Conservation (phyloP, 495 filamentous ascomycete genomes). For the Chlorociboria aeruginascens region DNA sequence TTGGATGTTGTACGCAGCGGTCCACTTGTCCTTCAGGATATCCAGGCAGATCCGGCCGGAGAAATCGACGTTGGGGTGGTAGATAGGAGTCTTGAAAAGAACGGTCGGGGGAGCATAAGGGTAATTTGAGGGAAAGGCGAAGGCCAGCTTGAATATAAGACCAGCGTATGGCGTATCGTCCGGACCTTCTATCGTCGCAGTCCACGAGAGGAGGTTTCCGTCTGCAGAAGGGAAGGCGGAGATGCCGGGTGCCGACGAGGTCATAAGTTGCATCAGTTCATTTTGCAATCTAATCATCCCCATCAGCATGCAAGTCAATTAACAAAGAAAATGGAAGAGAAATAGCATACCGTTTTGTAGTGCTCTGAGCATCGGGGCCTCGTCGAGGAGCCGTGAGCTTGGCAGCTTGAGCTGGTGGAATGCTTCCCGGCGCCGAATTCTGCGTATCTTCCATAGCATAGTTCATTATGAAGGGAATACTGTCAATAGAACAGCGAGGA, state of each 20-base stretch:
- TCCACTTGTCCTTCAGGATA: constrained; percentile 98
- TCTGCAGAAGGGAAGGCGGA: constrained; percentile 89
- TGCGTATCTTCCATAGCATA: constrained; percentile 50
- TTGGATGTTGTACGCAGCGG: constrained; percentile 83
- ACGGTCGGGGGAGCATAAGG: constrained; percentile 90
- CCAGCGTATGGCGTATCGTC: constrained; percentile 82
- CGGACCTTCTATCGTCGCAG: constrained; percentile 85
- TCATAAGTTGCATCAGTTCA: constrained; percentile 97
- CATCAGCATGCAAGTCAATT: neutral
- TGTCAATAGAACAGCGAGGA: neutral
- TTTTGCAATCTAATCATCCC: constrained; percentile 64
- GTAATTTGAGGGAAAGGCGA: constrained; percentile 85
- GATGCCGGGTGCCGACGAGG: constrained; percentile 80
- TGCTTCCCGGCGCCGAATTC: constrained; percentile 52
- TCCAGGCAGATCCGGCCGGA: constrained; percentile 89
- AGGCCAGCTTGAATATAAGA: constrained; percentile 85
- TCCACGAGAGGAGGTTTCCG: constrained; percentile 85
- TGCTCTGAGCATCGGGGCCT: constrained; percentile 54
- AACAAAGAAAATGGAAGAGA: neutral
- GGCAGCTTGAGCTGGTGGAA: constrained; percentile 30
- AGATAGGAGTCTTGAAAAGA: constrained; percentile 86
- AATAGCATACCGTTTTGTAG: constrained; percentile 57
- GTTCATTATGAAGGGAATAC: constrained; percentile 11
- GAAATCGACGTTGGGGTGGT: constrained; percentile 90
- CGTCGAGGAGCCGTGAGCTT: constrained; percentile 49